Percentiles rank a stretch among this genome's conserved stretches.
Evolutionary conservation across 768 basidiomycete genomes (phyloP).

Genomic region (Mycena crocata): DNA sequence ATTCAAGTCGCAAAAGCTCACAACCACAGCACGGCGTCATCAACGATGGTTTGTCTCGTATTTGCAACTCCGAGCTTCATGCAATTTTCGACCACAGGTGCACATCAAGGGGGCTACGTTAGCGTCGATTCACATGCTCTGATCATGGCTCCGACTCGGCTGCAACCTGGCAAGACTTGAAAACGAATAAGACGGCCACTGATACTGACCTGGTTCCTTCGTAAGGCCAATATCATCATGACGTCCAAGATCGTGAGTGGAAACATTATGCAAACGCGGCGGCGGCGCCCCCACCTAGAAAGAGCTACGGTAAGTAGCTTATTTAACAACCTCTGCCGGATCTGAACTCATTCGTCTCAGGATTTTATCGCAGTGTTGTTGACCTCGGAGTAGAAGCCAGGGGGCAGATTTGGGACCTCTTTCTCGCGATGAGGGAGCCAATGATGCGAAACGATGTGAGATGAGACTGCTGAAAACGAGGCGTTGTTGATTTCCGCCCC

Average conservation of each 20-base stretch:
- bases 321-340: not conserved
- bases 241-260: constrained; percentile 25
- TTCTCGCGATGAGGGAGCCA: constrained; percentile 28
- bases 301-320: constrained; percentile 18
- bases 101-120: constrained; percentile 29
- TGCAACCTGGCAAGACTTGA: constrained; percentile 23
- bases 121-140: constrained; percentile 26
- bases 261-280: constrained; percentile 17
- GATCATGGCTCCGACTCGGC: constrained; percentile 25
- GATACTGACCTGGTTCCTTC: not conserved
- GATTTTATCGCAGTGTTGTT: constrained; percentile 32
- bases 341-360: not conserved
- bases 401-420: constrained; percentile 26
- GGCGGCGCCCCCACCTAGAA: constrained; percentile 18
- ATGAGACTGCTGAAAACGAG: not conserved
- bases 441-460: constrained; percentile 25
- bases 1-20: not conserved
- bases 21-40: constrained; percentile 26
- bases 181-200: not conserved
- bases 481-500: not conserved
- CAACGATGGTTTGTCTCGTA: constrained; percentile 23
- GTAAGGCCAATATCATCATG: constrained; percentile 25
- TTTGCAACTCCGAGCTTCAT: not conserved
- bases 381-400: constrained; percentile 22
- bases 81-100: not conserved